phyloP scores from a whole-genome alignment of 768 basidiomycete genomes.

The Mycena venus region DNA sequence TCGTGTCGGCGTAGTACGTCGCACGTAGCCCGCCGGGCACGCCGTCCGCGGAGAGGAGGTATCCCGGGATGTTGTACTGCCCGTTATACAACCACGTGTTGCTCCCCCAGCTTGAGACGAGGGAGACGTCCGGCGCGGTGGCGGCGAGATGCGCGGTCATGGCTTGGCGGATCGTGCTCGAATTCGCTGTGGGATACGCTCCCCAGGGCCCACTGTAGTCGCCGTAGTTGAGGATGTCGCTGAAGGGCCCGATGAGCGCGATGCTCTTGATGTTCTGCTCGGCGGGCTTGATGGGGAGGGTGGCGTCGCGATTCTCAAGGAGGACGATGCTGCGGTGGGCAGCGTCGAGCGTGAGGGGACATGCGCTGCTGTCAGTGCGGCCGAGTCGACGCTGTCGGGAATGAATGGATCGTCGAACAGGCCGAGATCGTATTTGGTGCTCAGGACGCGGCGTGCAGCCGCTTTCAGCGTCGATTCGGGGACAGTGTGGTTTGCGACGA shows the following conservation, averaged over 20 bases:
- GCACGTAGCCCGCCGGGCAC: slow-evolving; percentile 27
- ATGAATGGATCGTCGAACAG: slow-evolving; percentile 35
- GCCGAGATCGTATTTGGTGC: slow-evolving; percentile 40
- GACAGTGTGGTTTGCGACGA: slow-evolving; percentile 36
- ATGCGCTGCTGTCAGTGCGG: slow-evolving; percentile 32
- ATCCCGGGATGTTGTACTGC: slow-evolving; percentile 41
- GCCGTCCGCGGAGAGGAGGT: slow-evolving; percentile 36
- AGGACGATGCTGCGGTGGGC: slow-evolving; percentile 40
- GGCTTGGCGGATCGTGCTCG: slow-evolving; percentile 38
- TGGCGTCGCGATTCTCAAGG: slow-evolving; percentile 38
- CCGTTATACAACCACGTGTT: slow-evolving; percentile 41
- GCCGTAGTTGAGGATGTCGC: slow-evolving; percentile 41
- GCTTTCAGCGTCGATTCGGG: slow-evolving; percentile 34
- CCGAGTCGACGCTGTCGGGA: slow-evolving; percentile 32
- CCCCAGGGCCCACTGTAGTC: slow-evolving; percentile 43
- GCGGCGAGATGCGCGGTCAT: slow-evolving; percentile 31
- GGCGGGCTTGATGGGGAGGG: slow-evolving; percentile 38
- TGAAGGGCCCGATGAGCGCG: slow-evolving; percentile 40
- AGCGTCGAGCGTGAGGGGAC: slow-evolving; percentile 40
- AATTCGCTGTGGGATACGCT: slow-evolving; percentile 33
- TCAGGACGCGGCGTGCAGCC: slow-evolving; percentile 34
- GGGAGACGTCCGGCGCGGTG: slow-evolving; percentile 13
- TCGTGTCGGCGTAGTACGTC: slow-evolving; percentile 40
- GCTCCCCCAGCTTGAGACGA: slow-evolving; percentile 39
- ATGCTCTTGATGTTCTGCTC: slow-evolving; percentile 33